These are phyloP conservation scores for Serpula lacrymans DNA, from an alignment of 768 basidiomycete genomes.

Conservation along the genomic window DNA sequence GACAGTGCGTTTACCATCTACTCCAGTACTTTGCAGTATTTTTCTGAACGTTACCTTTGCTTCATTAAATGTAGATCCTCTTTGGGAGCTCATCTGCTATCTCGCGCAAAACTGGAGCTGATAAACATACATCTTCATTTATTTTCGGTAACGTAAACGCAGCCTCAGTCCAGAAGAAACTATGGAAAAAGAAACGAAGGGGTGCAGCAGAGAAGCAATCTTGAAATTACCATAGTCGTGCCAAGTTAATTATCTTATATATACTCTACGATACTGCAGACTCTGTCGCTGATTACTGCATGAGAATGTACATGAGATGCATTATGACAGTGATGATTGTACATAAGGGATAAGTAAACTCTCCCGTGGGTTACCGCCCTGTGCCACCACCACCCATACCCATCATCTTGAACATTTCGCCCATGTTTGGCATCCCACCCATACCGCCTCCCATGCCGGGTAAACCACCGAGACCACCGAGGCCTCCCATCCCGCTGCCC, in stretches of 20 bases:
- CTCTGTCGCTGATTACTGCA: no score
- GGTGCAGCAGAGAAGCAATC: no score
- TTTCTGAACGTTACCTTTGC: slow-evolving; percentile 1
- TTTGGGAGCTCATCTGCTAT: slow-evolving; percentile 54
- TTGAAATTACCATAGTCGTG: no score
- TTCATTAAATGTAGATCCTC: slow-evolving; percentile 50
- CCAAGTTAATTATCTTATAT: no score
- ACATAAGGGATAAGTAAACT: no score
- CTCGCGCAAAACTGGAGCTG: slow-evolving; percentile 75
- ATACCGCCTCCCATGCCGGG: slow-evolving; percentile 50
- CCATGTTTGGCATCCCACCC: slow-evolving; percentile 62
- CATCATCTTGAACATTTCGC: slow-evolving; percentile 87
- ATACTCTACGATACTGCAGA: no score
- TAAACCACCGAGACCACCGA: slow-evolving; percentile 57
- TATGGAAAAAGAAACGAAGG: slow-evolving; percentile 49
- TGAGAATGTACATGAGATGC: no score
- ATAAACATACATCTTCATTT: slow-evolving; percentile 78
- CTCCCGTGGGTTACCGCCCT: slow-evolving; percentile 23
- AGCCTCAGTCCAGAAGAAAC: slow-evolving; percentile 59
- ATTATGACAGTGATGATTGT: no score
- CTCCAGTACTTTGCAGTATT: neutral
- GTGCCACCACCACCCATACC: slow-evolving; percentile 59
- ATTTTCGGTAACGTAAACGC: slow-evolving; percentile 73
- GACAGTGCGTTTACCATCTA: slow-evolving; percentile 48
- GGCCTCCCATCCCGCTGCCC: slow-evolving; percentile 51